Evolutionary conservation across 768 basidiomycete species (phyloP), one percentile per base, ranked within the genome.

Genomic region (Hebeloma cylindrosporum): DNA sequence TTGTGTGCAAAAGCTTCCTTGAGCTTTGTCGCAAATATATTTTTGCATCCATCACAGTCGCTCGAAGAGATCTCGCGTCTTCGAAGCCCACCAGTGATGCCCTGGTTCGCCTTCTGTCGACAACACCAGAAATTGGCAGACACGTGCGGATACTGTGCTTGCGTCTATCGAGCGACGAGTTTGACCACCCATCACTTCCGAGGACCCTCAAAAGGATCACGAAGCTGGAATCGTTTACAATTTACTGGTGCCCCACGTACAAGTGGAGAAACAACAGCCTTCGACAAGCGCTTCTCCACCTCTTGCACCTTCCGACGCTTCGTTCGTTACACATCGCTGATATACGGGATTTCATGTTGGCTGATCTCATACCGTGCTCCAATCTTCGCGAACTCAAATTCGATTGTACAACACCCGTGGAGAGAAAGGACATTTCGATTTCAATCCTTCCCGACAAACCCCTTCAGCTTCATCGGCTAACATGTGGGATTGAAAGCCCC

Each of bases 231-330:
- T 46, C 26, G 7, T 37, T 46, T 10, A 34, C 32, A 4, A 21
- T 44, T 13, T 35, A 5, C 4, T 23, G 16, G 8, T 18, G 4
- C 17, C 22, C 4, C 7, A 10, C 3, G 5, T 6, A 31, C 2
- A 8, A 26, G 16, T 47, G 46, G 46, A 40, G 26, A 25, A 17
- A 42, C 17, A 41, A 47, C 20, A 23, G 34, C 7, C 46, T 47
- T 23, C 43, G 43, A 18, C 37, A 36, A 1, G 48, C 31, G n/a
- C 32, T 50, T 1, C 38, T 50, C 8, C 48, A 36, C 11, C 48
- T 50, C 2, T 21, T 50, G n/a, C 43, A 44, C 4, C 48, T 50
- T 25, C 43, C 43, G 6, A 40, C 43, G 4, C 43, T 50, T 26
- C 22, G 8, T n/a, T 2, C 18, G 2, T 16, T 50, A 16, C 28